These are phyloP conservation scores for Lunasporangiospora selenospora DNA, from an alignment of 192 early-diverging fungal genomes.

Conservation along the genomic window DNA sequence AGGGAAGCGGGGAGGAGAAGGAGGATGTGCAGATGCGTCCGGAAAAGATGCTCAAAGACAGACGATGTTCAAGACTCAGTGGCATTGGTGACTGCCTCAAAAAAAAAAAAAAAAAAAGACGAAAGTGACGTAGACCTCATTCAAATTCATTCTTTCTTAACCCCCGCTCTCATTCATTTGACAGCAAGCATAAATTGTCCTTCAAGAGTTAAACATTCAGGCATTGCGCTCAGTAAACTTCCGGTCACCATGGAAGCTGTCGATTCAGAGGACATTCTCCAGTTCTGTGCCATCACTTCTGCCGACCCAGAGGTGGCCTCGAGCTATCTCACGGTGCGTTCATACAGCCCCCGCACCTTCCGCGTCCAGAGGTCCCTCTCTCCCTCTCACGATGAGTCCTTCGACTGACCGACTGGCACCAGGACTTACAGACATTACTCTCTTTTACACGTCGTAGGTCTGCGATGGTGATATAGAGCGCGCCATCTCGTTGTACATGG, in stretches of 20 bases:
- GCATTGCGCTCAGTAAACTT: too few species aligned
- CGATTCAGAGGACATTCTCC: slow-evolving; percentile 45
- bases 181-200: too few species aligned
- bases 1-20: background rate
- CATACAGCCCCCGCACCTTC: background rate
- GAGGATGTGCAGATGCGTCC: background rate
- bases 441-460: slow-evolving; percentile 55
- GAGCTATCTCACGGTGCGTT: slow-evolving; percentile 70
- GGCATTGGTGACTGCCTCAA: too few species aligned
- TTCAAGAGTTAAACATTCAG: too few species aligned
- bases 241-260: slow-evolving; percentile 14
- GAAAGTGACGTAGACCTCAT: background rate
- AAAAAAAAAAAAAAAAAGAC: slow-evolving; percentile 7
- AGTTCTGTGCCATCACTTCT: slow-evolving; percentile 77
- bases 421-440: background rate
- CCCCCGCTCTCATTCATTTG: background rate
- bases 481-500: slow-evolving; percentile 85
- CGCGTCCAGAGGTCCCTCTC: too few species aligned
- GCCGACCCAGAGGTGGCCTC: slow-evolving; percentile 74
- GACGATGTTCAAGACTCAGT: too few species aligned
- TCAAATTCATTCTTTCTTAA: background rate
- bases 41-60: background rate
- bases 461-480: slow-evolving; percentile 76
- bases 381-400: too few species aligned
- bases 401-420: too few species aligned